A percentile compares a stretch with the other conserved stretches of the same genome.
Evolutionary conservation across 2,329 filamentous ascomycete species (phyloP).

Genomic region (Colletotrichum sp.): DNA sequence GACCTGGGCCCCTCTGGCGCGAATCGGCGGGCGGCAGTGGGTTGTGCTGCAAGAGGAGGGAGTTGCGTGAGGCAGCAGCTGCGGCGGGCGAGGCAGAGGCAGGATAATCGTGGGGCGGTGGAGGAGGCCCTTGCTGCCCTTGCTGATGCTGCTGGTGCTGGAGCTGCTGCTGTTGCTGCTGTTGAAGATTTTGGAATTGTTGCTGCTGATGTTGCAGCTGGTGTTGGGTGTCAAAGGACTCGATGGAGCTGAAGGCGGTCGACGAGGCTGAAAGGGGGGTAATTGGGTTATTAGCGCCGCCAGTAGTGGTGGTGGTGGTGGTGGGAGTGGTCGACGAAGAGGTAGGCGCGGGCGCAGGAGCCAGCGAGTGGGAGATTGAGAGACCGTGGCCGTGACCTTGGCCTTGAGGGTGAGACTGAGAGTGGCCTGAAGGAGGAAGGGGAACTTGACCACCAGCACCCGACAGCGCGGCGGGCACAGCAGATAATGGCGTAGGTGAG

Average conservation of each 20-base stretch:
- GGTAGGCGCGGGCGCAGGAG: conserved; percentile 22
- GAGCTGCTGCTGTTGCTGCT: conserved; percentile 32
- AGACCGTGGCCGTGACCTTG: neutral
- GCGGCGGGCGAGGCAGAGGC: conserved; percentile 32
- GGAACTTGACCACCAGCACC: neutral
- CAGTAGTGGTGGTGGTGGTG: conserved; percentile 28
- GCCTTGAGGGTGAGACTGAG: neutral
- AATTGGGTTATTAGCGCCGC: conserved; percentile 27
- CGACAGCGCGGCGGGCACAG: neutral
- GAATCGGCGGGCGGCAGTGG: conserved; percentile 32
- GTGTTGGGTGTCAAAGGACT: conserved; percentile 45
- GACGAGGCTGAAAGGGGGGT: conserved; percentile 53
- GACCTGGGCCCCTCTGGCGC: conserved; percentile 35
- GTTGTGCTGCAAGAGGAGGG: conserved; percentile 21
- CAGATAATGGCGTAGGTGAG: neutral
- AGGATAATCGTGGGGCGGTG: conserved; percentile 28
- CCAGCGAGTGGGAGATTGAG: neutral
- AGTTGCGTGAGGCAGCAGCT: conserved; percentile 36
- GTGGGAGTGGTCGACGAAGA: conserved; percentile 6
- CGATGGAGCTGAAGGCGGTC: conserved; percentile 49
- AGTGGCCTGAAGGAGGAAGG: conserved; percentile 8
- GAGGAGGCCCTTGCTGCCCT: conserved; percentile 31
- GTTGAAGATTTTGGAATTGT: conserved; percentile 30
- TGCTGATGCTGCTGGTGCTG: conserved; percentile 35
- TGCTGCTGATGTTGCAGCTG: conserved; percentile 31